Evolutionary conservation across 495 filamentous ascomycete genomes (phyloP).

Genomic region (Copromyces sp.): DNA sequence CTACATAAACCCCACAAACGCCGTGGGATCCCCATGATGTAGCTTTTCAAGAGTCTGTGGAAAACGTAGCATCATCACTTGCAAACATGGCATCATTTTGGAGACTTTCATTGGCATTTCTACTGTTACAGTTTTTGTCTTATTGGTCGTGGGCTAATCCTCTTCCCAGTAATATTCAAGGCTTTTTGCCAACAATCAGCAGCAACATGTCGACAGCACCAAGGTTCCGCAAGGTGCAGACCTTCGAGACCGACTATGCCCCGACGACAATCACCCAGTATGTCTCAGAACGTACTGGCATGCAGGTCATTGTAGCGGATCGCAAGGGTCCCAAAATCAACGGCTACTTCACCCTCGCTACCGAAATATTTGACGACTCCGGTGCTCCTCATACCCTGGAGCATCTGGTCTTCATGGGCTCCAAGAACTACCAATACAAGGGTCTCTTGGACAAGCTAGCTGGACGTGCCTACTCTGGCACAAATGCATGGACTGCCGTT

Average conservation of each 20-base stretch:
- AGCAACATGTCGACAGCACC: conserved; percentile 27
- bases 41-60: neutral
- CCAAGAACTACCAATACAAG: conserved; percentile 87
- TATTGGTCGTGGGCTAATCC: conserved; percentile 12
- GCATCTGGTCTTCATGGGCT: conserved; percentile 97
- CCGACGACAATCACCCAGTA: conserved; percentile 76
- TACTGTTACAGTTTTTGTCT: neutral
- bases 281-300: conserved; percentile 70
- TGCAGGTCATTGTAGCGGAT: conserved; percentile 87
- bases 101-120: neutral
- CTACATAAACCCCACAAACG: neutral
- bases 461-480: conserved; percentile 81
- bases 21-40: neutral
- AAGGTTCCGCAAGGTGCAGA: conserved; percentile 74
- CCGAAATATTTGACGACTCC: conserved; percentile 94
- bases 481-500: conserved; percentile 92
- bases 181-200: conserved; percentile 8
- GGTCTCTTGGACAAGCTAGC: conserved; percentile 90
- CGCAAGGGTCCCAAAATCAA: conserved; percentile 87
- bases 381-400: conserved; percentile 93
- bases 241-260: conserved; percentile 81
- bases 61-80: neutral
- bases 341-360: conserved; percentile 90
- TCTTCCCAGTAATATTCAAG: conserved; percentile 10
- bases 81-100: neutral